phyloP scores from a whole-genome alignment of 1,284 basidiomycete genomes.

The Flammula alnicola region DNA sequence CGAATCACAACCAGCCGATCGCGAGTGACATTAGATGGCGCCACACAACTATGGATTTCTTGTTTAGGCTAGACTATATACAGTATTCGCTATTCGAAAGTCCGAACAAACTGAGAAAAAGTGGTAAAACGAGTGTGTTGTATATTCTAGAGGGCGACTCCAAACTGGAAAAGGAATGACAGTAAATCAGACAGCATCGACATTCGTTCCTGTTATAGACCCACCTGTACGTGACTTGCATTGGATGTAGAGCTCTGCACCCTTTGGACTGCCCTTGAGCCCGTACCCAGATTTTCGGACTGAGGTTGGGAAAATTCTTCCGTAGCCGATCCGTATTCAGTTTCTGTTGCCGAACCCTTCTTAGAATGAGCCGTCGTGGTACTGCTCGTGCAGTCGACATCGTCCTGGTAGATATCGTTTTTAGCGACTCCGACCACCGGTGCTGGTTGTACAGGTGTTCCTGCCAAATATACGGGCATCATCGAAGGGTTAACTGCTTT shows the following conservation, averaged over 20 bases:
- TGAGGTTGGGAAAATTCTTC: background rate
- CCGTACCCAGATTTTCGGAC: background rate
- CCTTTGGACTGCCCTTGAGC: background rate
- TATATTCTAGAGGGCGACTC: conserved; percentile 3
- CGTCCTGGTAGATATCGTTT: too few relatives aligned
- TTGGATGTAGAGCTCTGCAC: background rate
- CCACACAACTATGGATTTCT: too few relatives aligned
- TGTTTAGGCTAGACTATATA: too few relatives aligned
- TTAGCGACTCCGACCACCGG: too few relatives aligned
- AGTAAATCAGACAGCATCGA: background rate
- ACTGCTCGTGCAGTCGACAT: too few relatives aligned
- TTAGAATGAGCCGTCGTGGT: background rate
- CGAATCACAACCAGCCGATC: too few relatives aligned
- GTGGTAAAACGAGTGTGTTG: too few relatives aligned
- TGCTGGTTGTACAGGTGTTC: too few relatives aligned
- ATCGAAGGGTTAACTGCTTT: background rate
- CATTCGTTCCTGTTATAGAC: background rate
- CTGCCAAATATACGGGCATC: too few relatives aligned
- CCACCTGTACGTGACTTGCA: conserved; percentile 6
- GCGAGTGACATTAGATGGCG: too few relatives aligned
- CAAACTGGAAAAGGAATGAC: background rate
- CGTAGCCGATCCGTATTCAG: background rate
- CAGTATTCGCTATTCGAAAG: too few relatives aligned
- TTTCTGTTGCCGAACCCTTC: background rate
- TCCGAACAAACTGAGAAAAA: too few relatives aligned